Evolutionary conservation across 768 basidiomycete species (phyloP), one percentile per base, ranked within the genome.

Genomic region (Trametes gibbosa): DNA sequence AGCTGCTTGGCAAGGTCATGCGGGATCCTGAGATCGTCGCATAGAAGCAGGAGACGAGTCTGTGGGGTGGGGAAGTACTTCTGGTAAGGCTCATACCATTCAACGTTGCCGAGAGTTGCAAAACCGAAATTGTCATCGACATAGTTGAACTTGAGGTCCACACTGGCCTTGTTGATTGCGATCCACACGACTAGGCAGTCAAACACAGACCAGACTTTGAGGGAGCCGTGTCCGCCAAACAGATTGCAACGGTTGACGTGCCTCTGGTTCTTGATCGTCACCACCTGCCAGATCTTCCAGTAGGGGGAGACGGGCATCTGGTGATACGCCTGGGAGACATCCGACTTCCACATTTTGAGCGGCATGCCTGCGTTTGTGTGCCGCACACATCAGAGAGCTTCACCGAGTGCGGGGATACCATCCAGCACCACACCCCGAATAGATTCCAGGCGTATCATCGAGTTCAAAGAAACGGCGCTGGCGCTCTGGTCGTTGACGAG

Each of bases 401-500:
- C 34, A 14, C 34, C 34, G 34, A 35, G 34, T 35, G 34, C 34
- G 34, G 34, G 34, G 6, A 35, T 35, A 14, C 34, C 34, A 35
- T 35, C 34, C 34, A 35, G 14, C 7, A 35, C 34, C 7, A 14
- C 34, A 14, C 34, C 34, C 14, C 14, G 6, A 14, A 35, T 35
- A 6, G 34, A 35, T 35, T 35, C 34, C 7, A 14, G 34, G 14
- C 34, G 34, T 6, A 35, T 35, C 34, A 35, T 35, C 7, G 34
- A 35, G 61, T 82, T 81, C 1, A 75, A 69, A 0, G 74, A 65
- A 61, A 60, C 72, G 0, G 55, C 34, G 0, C 76, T 76, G 0
- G 70, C 66, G 43, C 69, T 73, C 13, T 81, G 79, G 57, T 82
- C 67, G 9, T 66, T 71, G 9, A 82, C 66, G 0, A 82, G 68